A percentile compares a stretch with the other conserved stretches of the same genome.
phyloP scores from a whole-genome alignment of 164 flowering plant genomes.

The Magnolia changhungtana region DNA sequence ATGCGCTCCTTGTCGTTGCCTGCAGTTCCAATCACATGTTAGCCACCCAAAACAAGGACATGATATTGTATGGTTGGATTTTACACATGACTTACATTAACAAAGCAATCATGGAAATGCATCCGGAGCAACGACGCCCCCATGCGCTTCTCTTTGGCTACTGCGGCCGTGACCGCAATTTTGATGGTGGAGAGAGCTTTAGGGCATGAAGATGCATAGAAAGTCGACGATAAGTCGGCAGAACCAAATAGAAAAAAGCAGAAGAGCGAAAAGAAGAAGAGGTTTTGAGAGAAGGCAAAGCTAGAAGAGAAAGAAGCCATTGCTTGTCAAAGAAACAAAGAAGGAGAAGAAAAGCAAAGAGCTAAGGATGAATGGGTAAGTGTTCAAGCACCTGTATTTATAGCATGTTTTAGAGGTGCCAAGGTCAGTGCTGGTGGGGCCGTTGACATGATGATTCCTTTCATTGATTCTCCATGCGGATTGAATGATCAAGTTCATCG shows the following conservation, averaged over 20 bases:
- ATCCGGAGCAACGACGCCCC: slow-evolving; percentile 25
- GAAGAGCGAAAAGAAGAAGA: not conserved
- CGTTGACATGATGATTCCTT: too few relatives aligned
- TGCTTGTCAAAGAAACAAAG: not conserved
- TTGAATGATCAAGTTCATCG: too few relatives aligned
- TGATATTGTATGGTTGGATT: not conserved
- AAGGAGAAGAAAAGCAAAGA: too few relatives aligned
- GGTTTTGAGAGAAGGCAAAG: not conserved
- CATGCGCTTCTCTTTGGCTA: slow-evolving; percentile 18
- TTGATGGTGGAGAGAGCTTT: slow-evolving; percentile 19
- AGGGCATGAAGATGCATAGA: slow-evolving; percentile 20
- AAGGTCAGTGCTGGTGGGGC: not conserved
- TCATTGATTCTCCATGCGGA: too few relatives aligned
- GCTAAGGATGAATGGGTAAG: too few relatives aligned
- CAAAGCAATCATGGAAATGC: slow-evolving; percentile 23
- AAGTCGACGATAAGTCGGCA: not conserved
- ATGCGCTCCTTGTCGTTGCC: too few relatives aligned
- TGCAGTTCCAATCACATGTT: too few relatives aligned
- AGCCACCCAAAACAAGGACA: too few relatives aligned
- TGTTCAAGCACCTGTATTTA: too few relatives aligned
- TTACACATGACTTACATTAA: slow-evolving; percentile 5
- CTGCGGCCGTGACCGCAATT: slow-evolving; percentile 7
- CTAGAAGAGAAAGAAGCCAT: not conserved
- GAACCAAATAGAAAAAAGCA: not conserved
- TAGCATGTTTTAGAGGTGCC: too few relatives aligned